Base-by-base conservation (phyloP, 148 eudicot genomes). In the Fallopia convolvulus region DNA sequence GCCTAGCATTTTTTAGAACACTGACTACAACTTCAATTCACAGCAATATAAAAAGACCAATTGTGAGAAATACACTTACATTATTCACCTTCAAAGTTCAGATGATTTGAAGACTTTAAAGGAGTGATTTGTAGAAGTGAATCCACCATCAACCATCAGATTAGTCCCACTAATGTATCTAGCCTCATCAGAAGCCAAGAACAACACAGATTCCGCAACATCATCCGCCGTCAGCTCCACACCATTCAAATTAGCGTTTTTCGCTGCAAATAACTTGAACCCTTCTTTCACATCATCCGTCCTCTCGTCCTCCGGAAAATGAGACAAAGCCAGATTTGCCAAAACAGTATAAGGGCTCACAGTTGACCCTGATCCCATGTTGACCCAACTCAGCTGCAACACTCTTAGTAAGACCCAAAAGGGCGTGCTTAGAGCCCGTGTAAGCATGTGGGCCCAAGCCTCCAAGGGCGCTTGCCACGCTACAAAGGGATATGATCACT, bases 141-240 rank as follows among this genome's bases (percentile, higher is more conserved):
- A 89, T 7, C 97, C 99, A 36, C 99, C 99, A 85, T 95, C 99
- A 52, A 95, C 88, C 90, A 93, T 86, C 20, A 95, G 88, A 85
- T 95, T 95, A 73, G 41, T 83, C 70, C 99, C 99, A 60, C 99
- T 95, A 10, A 93, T 72, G 36, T 93, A 95, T 81, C 92, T 93
- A 1, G 98, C 87, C 13, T 95, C 99, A 46, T 95, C 99, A 42
- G 94, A 93, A 0, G 97, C 97, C 82, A 95, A 87, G 83, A 95
- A 95, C 21, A 95, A 56, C 77, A 91, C 99, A 0, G 97, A 84
- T 44, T 88, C 91, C 0, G 99, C 99, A 26, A 95, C 99, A 50
- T 95, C 99, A 39, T 87, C 86, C 0, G 77, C 30, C 8, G 89
- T 87, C 80, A 93, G 75, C 72, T 91, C 97, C 83, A 95, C 93